Base-by-base conservation (phyloP, 1,284 basidiomycete genomes). In the Wallemia hederae region DNA sequence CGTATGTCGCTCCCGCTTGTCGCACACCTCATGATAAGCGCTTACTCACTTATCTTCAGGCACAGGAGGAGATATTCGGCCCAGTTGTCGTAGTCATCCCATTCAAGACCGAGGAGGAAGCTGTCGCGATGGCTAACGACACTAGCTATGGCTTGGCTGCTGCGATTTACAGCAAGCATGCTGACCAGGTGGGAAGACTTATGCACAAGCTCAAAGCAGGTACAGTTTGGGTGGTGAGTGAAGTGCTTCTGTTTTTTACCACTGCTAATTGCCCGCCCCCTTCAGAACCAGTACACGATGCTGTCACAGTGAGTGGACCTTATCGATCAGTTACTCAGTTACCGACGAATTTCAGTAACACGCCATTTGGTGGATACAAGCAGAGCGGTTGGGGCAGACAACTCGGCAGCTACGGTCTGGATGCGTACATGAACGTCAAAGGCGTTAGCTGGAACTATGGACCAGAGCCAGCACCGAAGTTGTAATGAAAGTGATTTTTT, bases 321-420 rank as follows among this genome's bases (percentile, higher is more conserved):
- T n/a, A n/a, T n/a, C n/a, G n/a, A 33, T 33, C 7, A 33, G 31
- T 33, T 33, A 33, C 31, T 7, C 31, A 19, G 31, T 33, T 33
- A 7, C 31, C 19, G 31, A 33, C 9, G 19, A 33, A 19, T 33
- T 33, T 78, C 68, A 84, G 83, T 69, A 85, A 85, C 62, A 84
- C 86, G 34, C 89, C 91, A 0, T 94, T 94, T 66, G 91, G 90
- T 25, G 90, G 91, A 17, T 91, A 87, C 75, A 91, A 90, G 72
- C 81, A 80, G 67, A 79, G 77, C 62, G 82, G 82, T 22, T 77
- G 81, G 62, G 82, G 82, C 31, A 78, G 89, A 61, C 90, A 96
- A 70, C 78, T 94, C 59, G 90, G 90, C 24, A 83, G 80, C 67
- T 82, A 88, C 66, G 89, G 85, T 17, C 74, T 92, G 60, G 83